Evolutionary conservation across 345 rosid species (phyloP), one percentile per base, ranked within the genome.

Genomic region (Aegle marmelos): DNA sequence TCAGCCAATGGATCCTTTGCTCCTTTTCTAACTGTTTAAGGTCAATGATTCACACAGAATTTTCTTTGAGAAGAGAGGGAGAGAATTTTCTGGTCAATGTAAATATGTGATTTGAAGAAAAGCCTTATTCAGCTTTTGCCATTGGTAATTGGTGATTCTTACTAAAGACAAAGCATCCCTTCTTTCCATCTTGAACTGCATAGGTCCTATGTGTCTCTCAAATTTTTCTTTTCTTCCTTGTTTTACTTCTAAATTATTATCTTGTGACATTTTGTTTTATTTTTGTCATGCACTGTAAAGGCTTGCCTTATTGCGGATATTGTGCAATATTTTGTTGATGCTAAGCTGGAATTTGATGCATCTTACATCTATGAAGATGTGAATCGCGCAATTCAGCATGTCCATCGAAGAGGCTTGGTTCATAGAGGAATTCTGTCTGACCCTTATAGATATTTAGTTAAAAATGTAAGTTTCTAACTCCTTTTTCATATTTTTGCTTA

Each of bases 341-440:
- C 97, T 9, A 92, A 91, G 86, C 92, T 95, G 80, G 99, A 95
- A 72, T 95, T 95, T 78, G 98, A 95, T 86, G 83, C 99, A 24
- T 88, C 93, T n/a, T 91, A 92, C 88, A 92, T 95, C 75, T 95
- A 93, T 86, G 86, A 95, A 79, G 99, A 95, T 86, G 99, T 95
- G 25, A 88, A 92, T 77, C 88, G 81, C 72, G 98, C 98, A 83
- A 95, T 93, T 81, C 98, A 89, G 86, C 97, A 95, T 92, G 99
- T 92, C 73, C 99, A 95, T 77, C 84, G 86, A 41, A 95, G 99
- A 82, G 98, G 99, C 76, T 84, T 92, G 87, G 98, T 85, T 61
- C 99, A 95, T 78, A 86, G 91, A 85, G 96, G 93, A 76, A 92
- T 95, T 79, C 97, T 95, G 84, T 86, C 93, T 56, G 89, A 93